Conservation (phyloP, 805 yeast species). For the Saccharomycopsis malanga region DNA sequence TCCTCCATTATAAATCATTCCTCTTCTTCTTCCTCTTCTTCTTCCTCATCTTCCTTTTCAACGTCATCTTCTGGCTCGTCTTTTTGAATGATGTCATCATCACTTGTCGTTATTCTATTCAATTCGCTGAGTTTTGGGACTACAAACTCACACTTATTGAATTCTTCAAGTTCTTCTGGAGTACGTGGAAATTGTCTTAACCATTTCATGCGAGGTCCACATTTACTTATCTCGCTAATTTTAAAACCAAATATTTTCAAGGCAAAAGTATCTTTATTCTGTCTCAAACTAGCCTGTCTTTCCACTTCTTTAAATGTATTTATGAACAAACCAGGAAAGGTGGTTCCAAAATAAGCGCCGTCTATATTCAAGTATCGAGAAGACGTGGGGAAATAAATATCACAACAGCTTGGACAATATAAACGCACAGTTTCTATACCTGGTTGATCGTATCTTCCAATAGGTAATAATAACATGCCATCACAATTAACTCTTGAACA, state of each 20-base stretch:
- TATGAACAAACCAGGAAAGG: conserved; percentile 88
- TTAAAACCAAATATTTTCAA: conserved; percentile 84
- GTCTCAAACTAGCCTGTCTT: conserved; percentile 56
- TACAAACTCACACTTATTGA: conserved; percentile 54
- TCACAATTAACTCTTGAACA: conserved; percentile 90
- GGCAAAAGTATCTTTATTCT: conserved; percentile 40
- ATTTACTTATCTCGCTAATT: conserved; percentile 60
- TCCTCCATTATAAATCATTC: too few relatives aligned
- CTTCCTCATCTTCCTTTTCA: conserved; percentile 28
- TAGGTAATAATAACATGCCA: conserved; percentile 83
- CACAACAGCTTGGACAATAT: conserved; percentile 92
- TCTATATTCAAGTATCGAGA: conserved; percentile 84
- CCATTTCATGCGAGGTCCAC: conserved; percentile 98
- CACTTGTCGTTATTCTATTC: too few relatives aligned
- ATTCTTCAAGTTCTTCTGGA: conserved; percentile 55
- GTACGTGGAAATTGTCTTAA: conserved; percentile 69
- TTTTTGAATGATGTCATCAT: conserved; percentile 24
- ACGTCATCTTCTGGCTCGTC: conserved; percentile 31
- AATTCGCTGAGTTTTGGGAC: conserved; percentile 33
- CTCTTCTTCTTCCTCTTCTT: conserved; percentile 14
- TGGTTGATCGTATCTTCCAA: conserved; percentile 85
- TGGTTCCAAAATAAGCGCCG: conserved; percentile 96
- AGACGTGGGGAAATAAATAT: conserved; percentile 79
- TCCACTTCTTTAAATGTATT: conserved; percentile 90
- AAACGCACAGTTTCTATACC: conserved; percentile 89